Base-by-base conservation (phyloP, 2,329 filamentous ascomycete species). In the Aspergillus neotritici region DNA sequence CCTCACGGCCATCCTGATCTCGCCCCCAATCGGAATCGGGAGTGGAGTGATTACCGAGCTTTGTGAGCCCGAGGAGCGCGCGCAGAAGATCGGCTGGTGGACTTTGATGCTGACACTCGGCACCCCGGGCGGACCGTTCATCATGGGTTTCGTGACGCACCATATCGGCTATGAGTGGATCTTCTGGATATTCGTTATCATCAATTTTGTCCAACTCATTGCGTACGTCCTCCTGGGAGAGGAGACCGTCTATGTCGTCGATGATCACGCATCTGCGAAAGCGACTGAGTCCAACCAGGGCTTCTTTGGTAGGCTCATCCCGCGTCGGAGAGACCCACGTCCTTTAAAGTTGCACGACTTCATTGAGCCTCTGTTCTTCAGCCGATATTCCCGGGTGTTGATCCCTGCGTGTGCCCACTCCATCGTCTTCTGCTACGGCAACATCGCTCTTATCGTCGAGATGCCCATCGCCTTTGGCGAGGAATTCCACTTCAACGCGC, bases 141-240 rank as follows among this genome's bases (percentile, higher is more conserved):
- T 62, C 11, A 58, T 63, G 51, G 57, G 60, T 0, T 62, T 63
- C 33, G 76, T 79, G 1, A 69, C 70, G 0, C 61, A 74, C 40
- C 68, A 73, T 17, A 68, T 73, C 9, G 73, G 74, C 0, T 77
- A 75, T 33, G 63, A 73, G 7, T 80, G 77, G 77, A 77, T 79
- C 14, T 80, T 75, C 57, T 80, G 72, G 69, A 71, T 74, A 25
- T 65, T 79, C n/a, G 74, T 74, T 4, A 79, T 79, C 29, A 71
- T 71, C 47, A 79, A 80, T 50, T 73, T 67, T 34, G 67, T 66
- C 12, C 77, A 80, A 47, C 67, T 79, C 45, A 48, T 79, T 25
- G 58, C 72, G 2, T 80, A 79, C 54, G 48, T 78, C 41, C 70
- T 77, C 47, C 50, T 77, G 29, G 71, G 72, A 1, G 69, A 70